phyloP scores from a whole-genome alignment of 2,329 filamentous ascomycete genomes.

The Drechslera avenae region DNA sequence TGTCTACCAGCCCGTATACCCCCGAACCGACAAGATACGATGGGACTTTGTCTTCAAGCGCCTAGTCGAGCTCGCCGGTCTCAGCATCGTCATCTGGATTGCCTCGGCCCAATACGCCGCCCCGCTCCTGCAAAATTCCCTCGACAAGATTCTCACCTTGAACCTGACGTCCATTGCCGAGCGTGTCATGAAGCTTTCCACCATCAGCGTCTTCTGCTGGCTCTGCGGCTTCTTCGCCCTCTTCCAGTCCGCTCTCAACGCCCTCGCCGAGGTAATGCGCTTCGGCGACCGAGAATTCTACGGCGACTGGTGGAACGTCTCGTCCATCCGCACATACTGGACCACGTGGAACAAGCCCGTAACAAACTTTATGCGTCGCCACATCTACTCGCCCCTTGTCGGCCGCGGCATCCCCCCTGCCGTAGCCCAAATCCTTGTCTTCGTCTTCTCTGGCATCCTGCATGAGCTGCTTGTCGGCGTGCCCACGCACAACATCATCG shows the following conservation, averaged over 20 bases:
- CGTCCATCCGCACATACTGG: slow-evolving; percentile 87
- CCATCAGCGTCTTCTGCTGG: slow-evolving; percentile 95
- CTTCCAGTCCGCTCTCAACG: slow-evolving; percentile 92
- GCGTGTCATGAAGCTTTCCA: slow-evolving; percentile 90
- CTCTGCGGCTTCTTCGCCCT: slow-evolving; percentile 95
- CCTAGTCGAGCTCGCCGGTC: slow-evolving; percentile 73
- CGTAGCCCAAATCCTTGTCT: slow-evolving; percentile 78
- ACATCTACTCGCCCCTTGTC: slow-evolving; percentile 87
- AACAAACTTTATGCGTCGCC: slow-evolving; percentile 93
- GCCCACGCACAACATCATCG: slow-evolving; percentile 91
- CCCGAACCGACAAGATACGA: slow-evolving; percentile 77
- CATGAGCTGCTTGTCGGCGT: slow-evolving; percentile 93
- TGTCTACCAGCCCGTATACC: slow-evolving; percentile 96
- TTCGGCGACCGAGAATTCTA: slow-evolving; percentile 97
- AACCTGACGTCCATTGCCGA: slow-evolving; percentile 84
- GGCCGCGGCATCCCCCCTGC: slow-evolving; percentile 78
- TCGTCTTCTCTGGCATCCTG: slow-evolving; percentile 83
- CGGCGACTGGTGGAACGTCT: slow-evolving; percentile 91
- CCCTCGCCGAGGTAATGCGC: slow-evolving; percentile 82
- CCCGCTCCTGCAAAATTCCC: slow-evolving; percentile 84
- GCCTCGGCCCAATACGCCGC: slow-evolving; percentile 92
- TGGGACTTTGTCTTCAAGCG: slow-evolving; percentile 90
- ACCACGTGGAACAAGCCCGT: slow-evolving; percentile 97
- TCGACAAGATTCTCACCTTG: slow-evolving; percentile 82
- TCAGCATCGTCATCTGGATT: slow-evolving; percentile 93